Percentiles rank a stretch among this genome's conserved stretches.
Conservation (phyloP, 2,329 filamentous ascomycete genomes). For the Microdochium trichocladiopsis region DNA sequence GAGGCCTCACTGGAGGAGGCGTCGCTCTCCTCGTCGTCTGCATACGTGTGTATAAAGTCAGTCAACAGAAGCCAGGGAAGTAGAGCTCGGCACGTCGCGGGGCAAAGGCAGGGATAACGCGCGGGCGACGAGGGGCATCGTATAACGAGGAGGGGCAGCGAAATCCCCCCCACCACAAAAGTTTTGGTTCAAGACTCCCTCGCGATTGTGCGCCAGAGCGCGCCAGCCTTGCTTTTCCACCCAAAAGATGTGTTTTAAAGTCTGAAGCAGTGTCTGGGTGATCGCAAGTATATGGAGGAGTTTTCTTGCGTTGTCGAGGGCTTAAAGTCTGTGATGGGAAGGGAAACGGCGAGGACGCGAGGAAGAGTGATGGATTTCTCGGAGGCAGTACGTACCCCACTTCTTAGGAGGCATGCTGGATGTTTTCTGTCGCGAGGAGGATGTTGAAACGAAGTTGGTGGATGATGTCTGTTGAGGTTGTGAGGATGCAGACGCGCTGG, state of each 20-base stretch:
- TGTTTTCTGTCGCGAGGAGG: neutral
- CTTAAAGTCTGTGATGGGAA: no score
- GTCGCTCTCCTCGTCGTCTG: slow-evolving; percentile 28
- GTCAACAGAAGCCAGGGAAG: no score
- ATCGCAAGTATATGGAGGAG: no score
- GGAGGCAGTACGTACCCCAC: neutral
- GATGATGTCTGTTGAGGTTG: neutral
- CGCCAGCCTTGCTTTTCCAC: neutral
- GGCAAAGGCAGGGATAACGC: neutral
- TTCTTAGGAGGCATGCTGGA: neutral
- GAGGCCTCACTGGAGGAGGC: slow-evolving; percentile 25
- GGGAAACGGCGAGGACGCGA: neutral
- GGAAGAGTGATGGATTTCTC: neutral
- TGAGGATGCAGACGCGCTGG: neutral
- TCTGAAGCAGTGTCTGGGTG: no score
- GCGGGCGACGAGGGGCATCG: neutral
- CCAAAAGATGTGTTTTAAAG: no score
- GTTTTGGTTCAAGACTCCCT: neutral
- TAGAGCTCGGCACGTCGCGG: neutral
- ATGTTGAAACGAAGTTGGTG: neutral
- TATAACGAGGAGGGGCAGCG: neutral
- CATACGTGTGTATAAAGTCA: no score
- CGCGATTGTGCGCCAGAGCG: neutral
- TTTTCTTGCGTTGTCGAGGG: no score
- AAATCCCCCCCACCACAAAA: neutral